Evolutionary conservation across 441 rosid genomes (phyloP).

Genomic region (Pelargonium myrrhifolium): DNA sequence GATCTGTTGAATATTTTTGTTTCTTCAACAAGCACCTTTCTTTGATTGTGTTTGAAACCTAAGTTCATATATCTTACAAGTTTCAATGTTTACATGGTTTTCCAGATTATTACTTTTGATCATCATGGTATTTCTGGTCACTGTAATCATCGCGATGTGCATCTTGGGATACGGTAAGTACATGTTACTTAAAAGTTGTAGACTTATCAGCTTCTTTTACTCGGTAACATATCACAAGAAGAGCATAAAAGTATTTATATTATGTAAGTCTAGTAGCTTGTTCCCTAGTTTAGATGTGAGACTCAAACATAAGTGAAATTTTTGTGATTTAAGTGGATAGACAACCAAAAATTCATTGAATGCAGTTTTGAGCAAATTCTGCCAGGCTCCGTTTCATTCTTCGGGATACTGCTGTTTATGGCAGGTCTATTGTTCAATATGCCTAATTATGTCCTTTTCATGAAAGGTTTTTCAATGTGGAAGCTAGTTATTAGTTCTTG

Average conservation of each 20-base stretch:
- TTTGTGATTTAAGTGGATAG: not conserved
- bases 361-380: not conserved
- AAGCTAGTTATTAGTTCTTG: not conserved
- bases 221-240: not conserved
- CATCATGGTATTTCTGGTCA: slow-evolving; percentile 74
- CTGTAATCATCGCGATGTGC: slow-evolving; percentile 67
- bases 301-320: not conserved
- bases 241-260: not conserved
- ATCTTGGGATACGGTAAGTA: slow-evolving; percentile 60
- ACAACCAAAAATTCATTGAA: not conserved
- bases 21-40: not conserved
- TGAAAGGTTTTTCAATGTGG: not conserved
- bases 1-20: too few relatives aligned
- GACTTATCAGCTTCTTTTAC: not conserved
- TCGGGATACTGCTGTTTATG: not conserved
- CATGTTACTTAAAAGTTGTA: not conserved
- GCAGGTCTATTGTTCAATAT: not conserved
- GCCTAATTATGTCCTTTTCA: not conserved
- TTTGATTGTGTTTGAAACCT: not conserved
- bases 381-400: not conserved
- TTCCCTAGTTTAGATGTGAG: not conserved
- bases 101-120: slow-evolving; percentile 73
- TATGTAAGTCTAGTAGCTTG: not conserved
- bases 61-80: not conserved
- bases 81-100: slow-evolving; percentile 9